phyloP scores from a whole-genome alignment of 2,329 filamentous ascomycete species.

The Beauveria caledonica region DNA sequence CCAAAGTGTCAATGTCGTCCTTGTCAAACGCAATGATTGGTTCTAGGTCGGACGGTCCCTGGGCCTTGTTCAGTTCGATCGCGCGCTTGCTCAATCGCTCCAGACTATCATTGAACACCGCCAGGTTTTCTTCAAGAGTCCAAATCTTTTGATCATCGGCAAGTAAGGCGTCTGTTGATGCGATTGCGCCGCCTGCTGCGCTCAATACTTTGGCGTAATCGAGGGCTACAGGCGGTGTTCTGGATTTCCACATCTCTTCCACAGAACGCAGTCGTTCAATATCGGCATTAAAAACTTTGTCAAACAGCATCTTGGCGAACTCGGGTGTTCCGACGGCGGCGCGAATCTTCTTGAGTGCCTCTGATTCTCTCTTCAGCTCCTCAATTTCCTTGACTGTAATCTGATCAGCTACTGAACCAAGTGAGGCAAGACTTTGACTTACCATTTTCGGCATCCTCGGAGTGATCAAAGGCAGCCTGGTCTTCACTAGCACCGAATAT shows the following conservation, averaged over 20 bases:
- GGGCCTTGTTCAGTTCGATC: slow-evolving; percentile 49
- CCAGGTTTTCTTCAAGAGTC: slow-evolving; percentile 75
- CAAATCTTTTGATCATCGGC: slow-evolving; percentile 68
- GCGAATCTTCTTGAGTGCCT: slow-evolving; percentile 75
- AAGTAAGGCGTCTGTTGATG: slow-evolving; percentile 45
- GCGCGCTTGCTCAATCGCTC: slow-evolving; percentile 67
- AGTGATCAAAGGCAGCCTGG: slow-evolving; percentile 70
- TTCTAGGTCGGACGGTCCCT: slow-evolving; percentile 39
- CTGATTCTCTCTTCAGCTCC: slow-evolving; percentile 75
- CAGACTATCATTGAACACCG: slow-evolving; percentile 80
- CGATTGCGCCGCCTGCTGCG: slow-evolving; percentile 40
- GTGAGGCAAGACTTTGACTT: slow-evolving; percentile 15
- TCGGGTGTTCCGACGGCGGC: slow-evolving; percentile 68
- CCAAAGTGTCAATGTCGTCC: slow-evolving; percentile 87
- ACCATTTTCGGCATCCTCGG: slow-evolving; percentile 74
- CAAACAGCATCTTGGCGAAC: slow-evolving; percentile 74
- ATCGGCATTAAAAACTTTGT: slow-evolving; percentile 87
- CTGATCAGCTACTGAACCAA: slow-evolving; percentile 10
- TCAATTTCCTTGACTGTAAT: slow-evolving; percentile 66
- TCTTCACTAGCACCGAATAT: slow-evolving; percentile 91
- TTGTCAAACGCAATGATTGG: slow-evolving; percentile 87
- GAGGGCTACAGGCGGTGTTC: slow-evolving; percentile 65
- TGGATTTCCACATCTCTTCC: slow-evolving; percentile 93
- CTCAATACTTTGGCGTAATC: slow-evolving; percentile 55
- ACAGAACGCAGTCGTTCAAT: slow-evolving; percentile 75